Evolutionary conservation across 495 filamentous ascomycete species (phyloP), one percentile per base, ranked within the genome.

Genomic region (Tuber borchii): DNA sequence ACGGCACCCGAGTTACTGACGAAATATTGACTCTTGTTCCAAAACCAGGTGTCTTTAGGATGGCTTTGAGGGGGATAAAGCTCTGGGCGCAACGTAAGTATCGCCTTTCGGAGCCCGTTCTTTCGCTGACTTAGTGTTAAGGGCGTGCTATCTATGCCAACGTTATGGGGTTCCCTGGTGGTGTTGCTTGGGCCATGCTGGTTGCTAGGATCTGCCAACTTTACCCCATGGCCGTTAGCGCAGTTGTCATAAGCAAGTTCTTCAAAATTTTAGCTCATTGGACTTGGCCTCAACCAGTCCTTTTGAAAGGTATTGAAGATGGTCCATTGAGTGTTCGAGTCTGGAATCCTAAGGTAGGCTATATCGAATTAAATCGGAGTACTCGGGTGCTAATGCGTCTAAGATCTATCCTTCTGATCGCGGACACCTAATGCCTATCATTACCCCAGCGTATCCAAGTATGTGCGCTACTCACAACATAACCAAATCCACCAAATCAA

Each of bases 401-500:
- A 61, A 95, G 92, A 86, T 96, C 51, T 96, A 97, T 81, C 88
- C 89, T 76, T 88, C 88, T 70, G 95, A 98, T 82, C 87, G 88
- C 51, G 91, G 88, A 77, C 95, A 97, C 83, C 84, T 95, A 22
- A 99, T 99, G 95, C 95, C 95, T 70, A 93, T 99, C 80, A 97
- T 99, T 81, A 99, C 93, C 8, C 95, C 95, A 2, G 93, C 96
- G 3, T 97, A 97, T 84, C 95, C 94, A 20, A 94, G 92, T 69
- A 97, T 97, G 93, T 97, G 95, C 82, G 90, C 96, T 4, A 97
- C 95, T 0, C 94, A 97, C 86, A 98, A 97, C 81, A 89, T 99
- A 71, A 92, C 91, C 7, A 85, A 88, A 80, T 97, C 94, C 0
- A 96, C 95, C 1, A 94, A 93, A 86, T 86, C 86, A 46, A 89